These are phyloP conservation scores for Aspergillus fumigatus DNA, from an alignment of 2,329 filamentous ascomycete genomes.

Conservation along the genomic window DNA sequence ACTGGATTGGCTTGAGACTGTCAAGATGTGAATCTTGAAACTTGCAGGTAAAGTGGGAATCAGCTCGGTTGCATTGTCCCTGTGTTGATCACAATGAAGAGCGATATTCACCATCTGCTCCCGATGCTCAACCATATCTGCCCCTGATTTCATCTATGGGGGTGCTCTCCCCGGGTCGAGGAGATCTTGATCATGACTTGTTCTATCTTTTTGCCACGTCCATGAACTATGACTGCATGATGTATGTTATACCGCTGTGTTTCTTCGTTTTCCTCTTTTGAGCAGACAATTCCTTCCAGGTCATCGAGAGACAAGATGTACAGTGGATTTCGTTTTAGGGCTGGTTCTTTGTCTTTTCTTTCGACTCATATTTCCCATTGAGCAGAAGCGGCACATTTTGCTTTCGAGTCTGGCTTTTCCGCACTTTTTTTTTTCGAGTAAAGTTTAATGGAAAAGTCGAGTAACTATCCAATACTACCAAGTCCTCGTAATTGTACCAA, in stretches of 20 bases:
- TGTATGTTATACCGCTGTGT: slow-evolving; percentile 31
- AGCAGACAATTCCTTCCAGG: slow-evolving; percentile 8
- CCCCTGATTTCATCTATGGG: not conserved
- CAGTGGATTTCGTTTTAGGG: slow-evolving; percentile 17
- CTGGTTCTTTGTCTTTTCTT: slow-evolving; percentile 9
- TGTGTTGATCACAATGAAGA: not conserved
- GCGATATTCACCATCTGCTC: not conserved
- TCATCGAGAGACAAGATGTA: slow-evolving; percentile 16
- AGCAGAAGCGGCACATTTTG: not conserved
- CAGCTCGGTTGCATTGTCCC: not conserved
- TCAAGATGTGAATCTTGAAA: slow-evolving; percentile 15
- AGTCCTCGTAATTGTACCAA: not conserved
- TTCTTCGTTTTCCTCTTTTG: slow-evolving; percentile 9
- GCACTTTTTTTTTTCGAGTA: not conserved
- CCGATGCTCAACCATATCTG: slow-evolving; percentile 4
- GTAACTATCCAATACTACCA: not conserved
- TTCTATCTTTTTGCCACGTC: slow-evolving; percentile 19
- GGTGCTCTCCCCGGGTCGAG: slow-evolving; percentile 1
- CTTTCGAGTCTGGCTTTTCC: not conserved
- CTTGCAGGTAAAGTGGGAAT: not conserved
- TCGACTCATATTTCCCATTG: slow-evolving; percentile 3
- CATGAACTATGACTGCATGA: slow-evolving; percentile 33
- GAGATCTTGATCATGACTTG: slow-evolving; percentile 15
- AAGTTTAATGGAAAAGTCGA: not conserved
- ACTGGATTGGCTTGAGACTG: slow-evolving; percentile 29